Base-by-base conservation (phyloP, 306 rosid species). In the Pachyrhizus erosus region DNA sequence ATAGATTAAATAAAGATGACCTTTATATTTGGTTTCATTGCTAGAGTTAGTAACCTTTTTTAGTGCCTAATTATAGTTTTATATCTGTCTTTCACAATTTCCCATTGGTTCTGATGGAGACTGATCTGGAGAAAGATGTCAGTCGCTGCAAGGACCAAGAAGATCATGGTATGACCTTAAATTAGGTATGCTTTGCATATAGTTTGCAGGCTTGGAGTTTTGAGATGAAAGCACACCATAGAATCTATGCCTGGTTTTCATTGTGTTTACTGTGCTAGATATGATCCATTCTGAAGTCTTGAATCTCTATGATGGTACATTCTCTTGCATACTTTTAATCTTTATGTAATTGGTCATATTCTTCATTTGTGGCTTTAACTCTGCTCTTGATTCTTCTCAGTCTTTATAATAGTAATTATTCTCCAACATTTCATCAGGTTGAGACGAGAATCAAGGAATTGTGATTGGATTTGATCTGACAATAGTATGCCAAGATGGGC, bases 31-130 rank as follows among this genome's bases (percentile, higher is more conserved):
- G 15, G 43, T 11, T 64, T 64, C 57, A 13, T 21, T 17, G 71
- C 74, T 55, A 1, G 65, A 40, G 49, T 80, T 70, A 51, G 31
- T 60, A 17, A 40, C 27, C 39, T 49, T 61, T 70, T 76, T 42
- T 27, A 51, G 11, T 76, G 49, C 57, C 71, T 64, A 52, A 70
- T 52, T 62, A 72, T 57, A 70, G 71, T 33, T 45, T 51, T 72
- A 15, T 68, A 46, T 34, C 18, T 73, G 33, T 82, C 21, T 78
- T 82, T 33, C 77, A 73, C 66, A 43, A 61, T 73, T 57, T 67
- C 31, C 75, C 55, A n/a, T 65, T 43, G 83, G 46, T 45, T 86
- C 51, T 33, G 79, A 84, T 68, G 82, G 71, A 42, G 62, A 51
- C 57, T 81, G 73, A 78, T 65, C 67, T 54, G 34, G 73, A 55